Conservation (phyloP, 164 flowering plant genomes). For the Magnolia sinica region DNA sequence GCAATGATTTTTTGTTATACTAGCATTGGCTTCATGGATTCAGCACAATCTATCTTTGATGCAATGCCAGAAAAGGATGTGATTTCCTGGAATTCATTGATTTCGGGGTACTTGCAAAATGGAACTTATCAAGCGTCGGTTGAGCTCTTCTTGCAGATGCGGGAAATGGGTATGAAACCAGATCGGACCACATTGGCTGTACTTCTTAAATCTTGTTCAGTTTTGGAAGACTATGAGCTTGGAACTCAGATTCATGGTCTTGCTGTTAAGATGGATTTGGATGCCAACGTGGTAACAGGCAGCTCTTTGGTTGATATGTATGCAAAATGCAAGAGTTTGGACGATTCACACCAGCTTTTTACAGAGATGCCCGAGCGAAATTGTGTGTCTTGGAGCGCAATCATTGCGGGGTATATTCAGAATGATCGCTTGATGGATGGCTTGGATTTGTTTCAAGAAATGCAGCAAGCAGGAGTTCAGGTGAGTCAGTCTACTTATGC, state of each 20-base stretch:
- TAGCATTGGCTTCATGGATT: slow-evolving; percentile 32
- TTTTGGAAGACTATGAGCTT: slow-evolving; percentile 31
- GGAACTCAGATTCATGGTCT: slow-evolving; percentile 62
- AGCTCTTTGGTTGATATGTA: slow-evolving; percentile 81
- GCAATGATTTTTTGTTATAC: slow-evolving; percentile 56
- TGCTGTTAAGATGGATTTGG: slow-evolving; percentile 51
- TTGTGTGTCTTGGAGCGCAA: slow-evolving; percentile 80
- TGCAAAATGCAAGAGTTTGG: slow-evolving; percentile 60
- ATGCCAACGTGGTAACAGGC: slow-evolving; percentile 56
- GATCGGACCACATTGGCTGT: slow-evolving; percentile 58
- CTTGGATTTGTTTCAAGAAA: slow-evolving; percentile 53
- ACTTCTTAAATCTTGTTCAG: slow-evolving; percentile 50
- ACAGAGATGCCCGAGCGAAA: slow-evolving; percentile 53
- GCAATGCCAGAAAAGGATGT: slow-evolving; percentile 65
- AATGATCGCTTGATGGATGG: slow-evolving; percentile 38
- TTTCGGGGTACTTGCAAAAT: slow-evolving; percentile 58
- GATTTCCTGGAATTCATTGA: slow-evolving; percentile 75
- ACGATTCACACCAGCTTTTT: slow-evolving; percentile 39
- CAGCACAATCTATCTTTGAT: slow-evolving; percentile 43
- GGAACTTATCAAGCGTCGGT: slow-evolving; percentile 34
- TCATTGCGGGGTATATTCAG: slow-evolving; percentile 68
- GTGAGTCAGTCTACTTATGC: slow-evolving; percentile 79
- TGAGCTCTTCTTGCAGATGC: slow-evolving; percentile 45
- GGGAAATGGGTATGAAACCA: slow-evolving; percentile 22
- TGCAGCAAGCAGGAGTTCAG: slow-evolving; percentile 51